A percentile compares a stretch with the other conserved stretches of the same genome.
Evolutionary conservation across 2,329 filamentous ascomycete genomes (phyloP).

Genomic region (Fusarium graminum): DNA sequence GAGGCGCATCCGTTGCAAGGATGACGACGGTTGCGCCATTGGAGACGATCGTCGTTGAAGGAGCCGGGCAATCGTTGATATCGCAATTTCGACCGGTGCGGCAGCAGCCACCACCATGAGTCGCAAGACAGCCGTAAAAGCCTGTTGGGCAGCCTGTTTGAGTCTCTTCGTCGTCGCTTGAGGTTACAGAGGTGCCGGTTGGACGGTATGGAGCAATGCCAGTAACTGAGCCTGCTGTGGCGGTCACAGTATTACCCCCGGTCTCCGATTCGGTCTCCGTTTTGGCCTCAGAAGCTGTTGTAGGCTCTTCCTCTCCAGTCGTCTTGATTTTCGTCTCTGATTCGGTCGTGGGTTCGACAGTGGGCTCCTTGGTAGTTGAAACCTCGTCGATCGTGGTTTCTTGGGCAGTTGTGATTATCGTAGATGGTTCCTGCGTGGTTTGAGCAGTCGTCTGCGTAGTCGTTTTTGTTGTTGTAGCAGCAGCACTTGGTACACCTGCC

Average conservation of each 20-base stretch:
- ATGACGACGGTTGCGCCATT: conserved; percentile 79
- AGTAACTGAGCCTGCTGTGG: conserved; percentile 53
- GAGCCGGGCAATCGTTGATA: conserved; percentile 79
- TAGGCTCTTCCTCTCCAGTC: conserved; percentile 36
- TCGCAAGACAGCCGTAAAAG: conserved; percentile 90
- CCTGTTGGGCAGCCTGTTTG: conserved; percentile 79
- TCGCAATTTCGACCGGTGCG: conserved; percentile 88
- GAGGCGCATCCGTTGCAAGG: conserved; percentile 64
- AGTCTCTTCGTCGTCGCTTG: conserved; percentile 51
- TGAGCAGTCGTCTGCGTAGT: conserved; percentile 30
- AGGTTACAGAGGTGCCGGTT: conserved; percentile 54
- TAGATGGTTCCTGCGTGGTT: conserved; percentile 35
- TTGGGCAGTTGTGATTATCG: conserved; percentile 55
- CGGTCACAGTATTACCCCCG: conserved; percentile 8
- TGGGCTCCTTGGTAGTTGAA: conserved; percentile 49
- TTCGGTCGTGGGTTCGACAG: conserved; percentile 55
- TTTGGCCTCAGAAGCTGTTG: conserved; percentile 11
- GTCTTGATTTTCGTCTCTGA: conserved; percentile 52
- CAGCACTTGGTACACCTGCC: conserved; percentile 53
- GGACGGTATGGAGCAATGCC: conserved; percentile 64
- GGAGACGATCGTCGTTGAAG: conserved; percentile 73
- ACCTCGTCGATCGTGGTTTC: conserved; percentile 54
- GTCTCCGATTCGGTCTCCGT: conserved; percentile 38
- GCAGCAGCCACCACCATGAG: conserved; percentile 87
- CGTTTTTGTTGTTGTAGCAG: conserved; percentile 46